Base-by-base conservation (phyloP, 768 basidiomycete genomes). In the Boletus edulis region DNA sequence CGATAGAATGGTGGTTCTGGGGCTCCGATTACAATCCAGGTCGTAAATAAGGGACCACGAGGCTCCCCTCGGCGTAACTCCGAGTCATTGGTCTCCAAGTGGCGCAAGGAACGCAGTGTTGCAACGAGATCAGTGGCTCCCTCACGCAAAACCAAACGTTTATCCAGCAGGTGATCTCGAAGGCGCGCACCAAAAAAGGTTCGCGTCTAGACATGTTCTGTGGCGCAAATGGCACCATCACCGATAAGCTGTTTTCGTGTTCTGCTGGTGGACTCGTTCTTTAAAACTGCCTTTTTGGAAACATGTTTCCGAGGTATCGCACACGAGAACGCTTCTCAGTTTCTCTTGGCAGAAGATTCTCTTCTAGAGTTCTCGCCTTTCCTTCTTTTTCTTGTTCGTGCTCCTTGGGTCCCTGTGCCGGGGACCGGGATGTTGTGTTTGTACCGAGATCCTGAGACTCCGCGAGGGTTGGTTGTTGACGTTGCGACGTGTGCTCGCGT, bases 91-190 rank as follows among this genome's bases (percentile, higher is more conserved):
- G 48, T 31, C 22, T 8, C 35, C 41, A 46, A 14, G 38, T 46
- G 56, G 56, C 42, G 50, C 48, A 59, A 58, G 15, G n/a, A 52
- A 45, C 57, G 54, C 55, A 61, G 6, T n/a, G 34, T 11, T 35
- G 14, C 34, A 35, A 14, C 34, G 14, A 6, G 34, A 35, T 35
- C 34, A 35, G 34, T 14, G 14, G 34, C 12, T 34, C 22, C 34
- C 34, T 11, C 14, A 14, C 34, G 34, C 13, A 35, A 35, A 4
- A 35, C 13, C 14, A 35, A 35, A 18, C 58, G 42, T 58, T 49
- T 55, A 63, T 61, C 63, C 59, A 18, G 43, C 29, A 29, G 32
- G 34, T 62, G 58, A 71, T 70, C 63, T 69, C 60, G 57, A 58
- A 61, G 59, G 39, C n/a, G 10, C 5, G 9, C 39, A 13, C 22